phyloP scores from a whole-genome alignment of 2,329 filamentous ascomycete species.

The Verticillium dahliae region DNA sequence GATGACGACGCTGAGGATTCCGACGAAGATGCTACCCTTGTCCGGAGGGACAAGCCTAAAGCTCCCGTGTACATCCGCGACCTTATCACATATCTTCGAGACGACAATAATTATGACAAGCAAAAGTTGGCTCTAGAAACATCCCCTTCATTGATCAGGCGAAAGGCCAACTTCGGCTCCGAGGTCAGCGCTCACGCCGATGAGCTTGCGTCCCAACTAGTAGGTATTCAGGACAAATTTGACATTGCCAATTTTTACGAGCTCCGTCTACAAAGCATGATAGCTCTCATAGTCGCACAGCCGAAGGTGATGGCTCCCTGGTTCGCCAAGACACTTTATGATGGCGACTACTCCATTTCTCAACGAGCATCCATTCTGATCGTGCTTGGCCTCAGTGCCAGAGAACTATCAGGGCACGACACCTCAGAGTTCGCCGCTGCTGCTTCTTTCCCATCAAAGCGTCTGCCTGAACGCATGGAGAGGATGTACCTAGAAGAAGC shows the following conservation, averaged over 20 bases:
- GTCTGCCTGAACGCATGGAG: constrained; percentile 68
- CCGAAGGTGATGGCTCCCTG: constrained; percentile 74
- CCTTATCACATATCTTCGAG: constrained; percentile 69
- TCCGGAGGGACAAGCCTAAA: constrained; percentile 75
- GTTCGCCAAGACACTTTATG: constrained; percentile 81
- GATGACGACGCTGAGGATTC: constrained; percentile 87
- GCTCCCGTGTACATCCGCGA: constrained; percentile 89
- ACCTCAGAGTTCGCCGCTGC: constrained; percentile 42
- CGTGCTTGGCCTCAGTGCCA: constrained; percentile 71
- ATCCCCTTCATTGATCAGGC: constrained; percentile 73
- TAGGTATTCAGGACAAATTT: constrained; percentile 79
- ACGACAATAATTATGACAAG: constrained; percentile 77
- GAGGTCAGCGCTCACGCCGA: constrained; percentile 81
- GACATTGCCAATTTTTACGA: constrained; percentile 74
- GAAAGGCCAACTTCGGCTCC: constrained; percentile 81
- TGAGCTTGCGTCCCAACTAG: constrained; percentile 69
- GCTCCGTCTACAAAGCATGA: constrained; percentile 70
- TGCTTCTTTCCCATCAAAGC: constrained; percentile 71
- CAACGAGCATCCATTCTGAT: constrained; percentile 80
- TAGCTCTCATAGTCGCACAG: constrained; percentile 71
- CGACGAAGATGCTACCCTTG: constrained; percentile 83
- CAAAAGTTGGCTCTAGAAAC: constrained; percentile 74
- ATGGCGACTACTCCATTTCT: constrained; percentile 82
- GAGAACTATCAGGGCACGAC: constrained; percentile 77
- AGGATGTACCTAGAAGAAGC: constrained; percentile 49